phyloP scores from a whole-genome alignment of 1,284 basidiomycete genomes.

The Trichosporon sp. region DNA sequence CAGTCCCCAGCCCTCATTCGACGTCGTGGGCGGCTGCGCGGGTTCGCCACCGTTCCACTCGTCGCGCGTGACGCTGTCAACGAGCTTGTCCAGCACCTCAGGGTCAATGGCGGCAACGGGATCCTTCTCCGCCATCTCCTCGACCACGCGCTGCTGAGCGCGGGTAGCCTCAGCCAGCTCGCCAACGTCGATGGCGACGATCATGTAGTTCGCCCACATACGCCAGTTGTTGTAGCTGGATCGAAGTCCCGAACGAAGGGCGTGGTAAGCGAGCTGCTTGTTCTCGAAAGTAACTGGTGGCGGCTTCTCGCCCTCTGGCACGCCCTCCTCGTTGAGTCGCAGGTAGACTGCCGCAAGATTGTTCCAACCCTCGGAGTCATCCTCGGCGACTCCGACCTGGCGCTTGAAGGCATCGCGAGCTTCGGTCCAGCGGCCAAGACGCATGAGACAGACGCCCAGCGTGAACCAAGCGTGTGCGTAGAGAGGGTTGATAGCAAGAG shows the following conservation, averaged over 20 bases:
- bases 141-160: slow-evolving; percentile 74
- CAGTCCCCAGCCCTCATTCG: slow-evolving; percentile 64
- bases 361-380: slow-evolving; percentile 97
- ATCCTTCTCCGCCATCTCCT: slow-evolving; percentile 60
- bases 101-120: slow-evolving; percentile 66
- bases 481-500: slow-evolving; percentile 83
- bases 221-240: slow-evolving; percentile 87
- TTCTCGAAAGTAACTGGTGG: slow-evolving; percentile 51
- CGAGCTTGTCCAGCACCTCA: slow-evolving; percentile 78
- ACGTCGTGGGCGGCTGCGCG: slow-evolving; percentile 40
- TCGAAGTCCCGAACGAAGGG: slow-evolving; percentile 81
- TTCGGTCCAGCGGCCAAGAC: slow-evolving; percentile 72
- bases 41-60: slow-evolving; percentile 41
- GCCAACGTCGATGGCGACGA: slow-evolving; percentile 87
- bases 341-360: slow-evolving; percentile 95
- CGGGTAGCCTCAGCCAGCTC: slow-evolving; percentile 82
- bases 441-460: slow-evolving; percentile 81
- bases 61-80: slow-evolving; percentile 72
- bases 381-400: slow-evolving; percentile 85
- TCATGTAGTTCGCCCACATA: slow-evolving; percentile 98
- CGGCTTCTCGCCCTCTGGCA: slow-evolving; percentile 26
- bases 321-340: slow-evolving; percentile 57
- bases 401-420: slow-evolving; percentile 78
- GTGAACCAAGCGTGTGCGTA: slow-evolving; percentile 89
- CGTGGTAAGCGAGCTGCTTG: slow-evolving; percentile 87